Evolutionary conservation across 495 filamentous ascomycete genomes (phyloP), one percentile per base, ranked within the genome.

Genomic region (Penicillium herquei): DNA sequence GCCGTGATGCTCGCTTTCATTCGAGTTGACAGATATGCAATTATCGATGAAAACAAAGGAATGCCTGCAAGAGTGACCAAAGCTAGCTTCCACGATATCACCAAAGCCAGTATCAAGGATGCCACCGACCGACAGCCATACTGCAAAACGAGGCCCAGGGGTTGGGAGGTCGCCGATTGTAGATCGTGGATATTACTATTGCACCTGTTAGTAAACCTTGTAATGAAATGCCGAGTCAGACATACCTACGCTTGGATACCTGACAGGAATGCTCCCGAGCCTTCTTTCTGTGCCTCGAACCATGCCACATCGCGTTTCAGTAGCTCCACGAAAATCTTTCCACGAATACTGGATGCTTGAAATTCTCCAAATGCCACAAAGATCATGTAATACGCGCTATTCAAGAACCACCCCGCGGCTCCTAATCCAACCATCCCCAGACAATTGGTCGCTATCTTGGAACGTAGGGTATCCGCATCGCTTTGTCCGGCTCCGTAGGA

Each of bases 291-390:
- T 39, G 76, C 74, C 65, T 98, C 91, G 61, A 89, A 98, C 91
- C 93, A 98, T 49, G 76, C 78, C 54, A 95, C 80, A 31, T 92
- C 84, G 65, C 87, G 92, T 13, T 75, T 64, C 17, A 95, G 61
- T 14, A 98, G 68, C 3, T 80, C 81, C 1, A 71, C 61, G 61
- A 96, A 96, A 3, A 96, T 64, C 26, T 64, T 75, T 31, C 78
- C 73, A 26, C 90, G 82, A 18, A 83, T 85, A 17, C 68, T 77
- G 39, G 79, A 83, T 4, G 85, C 90, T 57, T 96, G 91, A 8
- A 92, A 64, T 69, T 96, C 93, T 26, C 91, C 89, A 62, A 90
- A 92, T 0, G 81, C 62, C 40, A 92, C 68, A 84, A 92, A 96
- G 4, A 78, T 56, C 11, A 78, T 75, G 59, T 87, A 85, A 59